Evolutionary conservation across 1,284 basidiomycete species (phyloP), one percentile per base, ranked within the genome.

Genomic region (Ustilago nuda): DNA sequence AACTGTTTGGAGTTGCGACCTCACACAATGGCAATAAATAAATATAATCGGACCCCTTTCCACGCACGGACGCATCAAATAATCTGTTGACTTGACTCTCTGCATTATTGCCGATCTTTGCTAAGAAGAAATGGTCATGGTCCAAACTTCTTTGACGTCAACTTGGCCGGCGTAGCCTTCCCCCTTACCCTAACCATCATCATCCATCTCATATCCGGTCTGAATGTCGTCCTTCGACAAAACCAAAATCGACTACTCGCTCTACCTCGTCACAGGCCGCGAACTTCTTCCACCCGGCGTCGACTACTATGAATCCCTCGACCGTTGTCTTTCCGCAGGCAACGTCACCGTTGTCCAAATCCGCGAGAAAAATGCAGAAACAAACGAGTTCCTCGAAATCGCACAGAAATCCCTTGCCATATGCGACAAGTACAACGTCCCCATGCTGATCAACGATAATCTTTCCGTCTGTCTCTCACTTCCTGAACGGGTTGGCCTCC

Each of bases 331-430:
- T 2, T 87, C 95, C 8, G 87, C 91, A 82, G 94, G 94, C 30
- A 93, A 94, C 13, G 94, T 97, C 0, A 94, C 93, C 0, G 84
- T 96, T 39, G 93, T 97, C 0, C 95, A 98, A 61, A 73, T 82
- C 51, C 72, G 79, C 12, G 81, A 81, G 57, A 81, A 82, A 59
- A 46, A 76, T 46, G 61, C 72, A n/a, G 62, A 80, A 56, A 78
- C 58, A 36, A 67, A 61, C 56, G 67, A 81, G 91, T 96, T 98
- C 83, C 89, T 95, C 68, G 88, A 91, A 63, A 89, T 97, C 64
- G 94, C 94, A 0, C 86, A 86, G 57, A 87, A 88, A 69, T 92
- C 91, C 2, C 93, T 95, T 83, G 88, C 84, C 19, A 87, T 98
- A 27, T 95, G 93, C 83, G 90, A 91, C 80, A 90, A 89, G 87